phyloP scores from a whole-genome alignment of 2,329 filamentous ascomycete species.

The Exophiala viscosa region DNA sequence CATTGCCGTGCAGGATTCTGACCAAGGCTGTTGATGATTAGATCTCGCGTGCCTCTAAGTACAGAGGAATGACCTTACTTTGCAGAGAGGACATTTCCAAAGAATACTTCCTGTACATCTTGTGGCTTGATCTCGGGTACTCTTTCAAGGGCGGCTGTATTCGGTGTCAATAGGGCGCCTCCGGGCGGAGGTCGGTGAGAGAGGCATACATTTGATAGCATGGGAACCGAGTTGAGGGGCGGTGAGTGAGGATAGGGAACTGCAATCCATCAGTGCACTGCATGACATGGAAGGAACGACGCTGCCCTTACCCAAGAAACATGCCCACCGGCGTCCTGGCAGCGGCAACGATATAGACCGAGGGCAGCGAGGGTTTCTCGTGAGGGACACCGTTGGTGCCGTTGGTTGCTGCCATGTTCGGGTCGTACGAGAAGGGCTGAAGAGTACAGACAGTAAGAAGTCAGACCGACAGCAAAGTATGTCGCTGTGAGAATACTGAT shows the following conservation, averaged over 20 bases:
- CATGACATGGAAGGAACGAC: background rate
- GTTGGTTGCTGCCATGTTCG: constrained; percentile 23
- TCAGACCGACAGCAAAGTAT: background rate
- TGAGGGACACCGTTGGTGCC: constrained; percentile 25
- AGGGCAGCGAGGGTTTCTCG: constrained; percentile 56
- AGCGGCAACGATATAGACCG: constrained; percentile 94
- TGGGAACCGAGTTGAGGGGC: constrained; percentile 83
- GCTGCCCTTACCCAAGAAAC: constrained; percentile 75
- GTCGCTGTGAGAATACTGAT: no score
- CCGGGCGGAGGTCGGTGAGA: constrained; percentile 5
- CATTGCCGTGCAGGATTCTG: constrained; percentile 96
- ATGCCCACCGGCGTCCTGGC: constrained; percentile 88
- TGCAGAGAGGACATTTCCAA: constrained; percentile 95
- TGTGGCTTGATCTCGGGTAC: constrained; percentile 81
- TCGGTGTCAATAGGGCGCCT: background rate
- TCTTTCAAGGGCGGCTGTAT: constrained; percentile 70
- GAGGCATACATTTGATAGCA: constrained; percentile 79
- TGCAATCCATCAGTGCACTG: constrained; percentile 40
- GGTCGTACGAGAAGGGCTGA: background rate
- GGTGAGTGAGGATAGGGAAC: constrained; percentile 80
- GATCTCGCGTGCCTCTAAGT: background rate
- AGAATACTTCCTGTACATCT: constrained; percentile 93
- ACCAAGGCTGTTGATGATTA: constrained; percentile 62
- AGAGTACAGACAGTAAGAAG: background rate
- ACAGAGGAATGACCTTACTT: constrained; percentile 56